Evolutionary conservation across 331 rosid genomes (phyloP).

Genomic region (Stylosanthes scabra): DNA sequence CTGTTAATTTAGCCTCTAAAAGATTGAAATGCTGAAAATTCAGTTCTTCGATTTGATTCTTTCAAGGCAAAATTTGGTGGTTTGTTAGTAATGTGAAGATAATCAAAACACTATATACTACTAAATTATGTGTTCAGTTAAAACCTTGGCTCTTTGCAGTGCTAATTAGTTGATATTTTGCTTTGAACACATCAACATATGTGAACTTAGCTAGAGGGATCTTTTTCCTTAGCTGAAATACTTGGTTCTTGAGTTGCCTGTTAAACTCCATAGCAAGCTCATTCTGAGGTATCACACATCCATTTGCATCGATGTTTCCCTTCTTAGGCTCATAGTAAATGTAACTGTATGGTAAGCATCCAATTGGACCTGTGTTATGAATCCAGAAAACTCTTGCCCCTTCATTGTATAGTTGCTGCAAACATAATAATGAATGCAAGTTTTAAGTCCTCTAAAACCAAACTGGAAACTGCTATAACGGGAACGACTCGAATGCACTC

Average conservation of each 20-base stretch:
- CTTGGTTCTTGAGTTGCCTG: conserved; percentile 62
- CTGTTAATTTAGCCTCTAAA: too few species aligned
- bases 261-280: conserved; percentile 77
- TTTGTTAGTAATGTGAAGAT: conserved; percentile 3
- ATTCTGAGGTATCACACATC: conserved; percentile 70
- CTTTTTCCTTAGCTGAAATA: conserved; percentile 49
- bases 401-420: conserved; percentile 70
- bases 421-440: conserved; percentile 29
- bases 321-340: conserved; percentile 55
- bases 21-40: too few species aligned
- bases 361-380: conserved; percentile 81
- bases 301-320: conserved; percentile 61
- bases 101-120: neutral
- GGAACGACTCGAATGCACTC: too few species aligned
- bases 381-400: conserved; percentile 85
- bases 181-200: conserved; percentile 67
- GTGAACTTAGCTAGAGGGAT: conserved; percentile 63
- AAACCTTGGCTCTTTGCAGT: conserved; percentile 60
- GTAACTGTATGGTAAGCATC: conserved; percentile 67
- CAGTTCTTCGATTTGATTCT: too few species aligned
- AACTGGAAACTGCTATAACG: neutral
- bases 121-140: neutral
- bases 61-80: too few species aligned
- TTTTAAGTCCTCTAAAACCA: conserved; percentile 18
- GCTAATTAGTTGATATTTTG: conserved; percentile 68